A percentile compares a stretch with the other conserved stretches of the same genome.
phyloP scores from a whole-genome alignment of 345 rosid genomes.

The Litchi chinensis region DNA sequence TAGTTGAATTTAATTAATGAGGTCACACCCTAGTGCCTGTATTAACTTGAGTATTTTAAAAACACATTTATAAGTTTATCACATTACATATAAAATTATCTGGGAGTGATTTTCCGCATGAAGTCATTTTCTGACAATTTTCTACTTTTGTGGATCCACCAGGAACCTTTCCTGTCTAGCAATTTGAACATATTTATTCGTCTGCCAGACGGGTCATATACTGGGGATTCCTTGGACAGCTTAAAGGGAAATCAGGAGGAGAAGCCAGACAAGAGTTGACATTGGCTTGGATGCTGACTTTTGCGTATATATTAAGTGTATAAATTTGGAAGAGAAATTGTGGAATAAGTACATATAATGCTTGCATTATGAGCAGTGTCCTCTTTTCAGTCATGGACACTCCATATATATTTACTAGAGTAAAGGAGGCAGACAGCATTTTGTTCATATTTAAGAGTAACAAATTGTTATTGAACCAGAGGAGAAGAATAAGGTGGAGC shows the following conservation, averaged over 20 bases:
- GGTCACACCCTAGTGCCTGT: background rate
- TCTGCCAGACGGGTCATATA: slow-evolving; percentile 80
- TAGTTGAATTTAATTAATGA: background rate
- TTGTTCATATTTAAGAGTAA: slow-evolving; percentile 43
- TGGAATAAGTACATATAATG: slow-evolving; percentile 26
- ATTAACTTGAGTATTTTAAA: background rate
- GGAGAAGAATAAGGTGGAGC: slow-evolving; percentile 43
- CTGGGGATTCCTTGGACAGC: slow-evolving; percentile 60
- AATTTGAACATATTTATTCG: slow-evolving; percentile 68
- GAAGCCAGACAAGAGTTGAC: slow-evolving; percentile 41
- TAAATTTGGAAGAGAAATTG: slow-evolving; percentile 46
- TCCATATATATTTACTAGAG: slow-evolving; percentile 27
- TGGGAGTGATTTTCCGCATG: background rate
- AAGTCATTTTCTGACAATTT: slow-evolving; percentile 1
- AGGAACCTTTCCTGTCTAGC: slow-evolving; percentile 66
- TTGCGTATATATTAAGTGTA: slow-evolving; percentile 52
- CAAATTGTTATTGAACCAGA: slow-evolving; percentile 32
- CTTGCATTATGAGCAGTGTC: slow-evolving; percentile 47
- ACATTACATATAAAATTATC: background rate
- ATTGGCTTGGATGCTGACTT: slow-evolving; percentile 50
- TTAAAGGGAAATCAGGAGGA: slow-evolving; percentile 46
- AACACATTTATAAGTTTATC: background rate
- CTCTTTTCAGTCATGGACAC: slow-evolving; percentile 49
- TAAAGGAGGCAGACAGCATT: slow-evolving; percentile 37
- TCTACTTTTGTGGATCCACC: slow-evolving; percentile 29